Evolutionary conservation across 139 green algal genomes (phyloP), one percentile per base, ranked within the genome.

Genomic region (Edaphochlamys debaryana): DNA sequence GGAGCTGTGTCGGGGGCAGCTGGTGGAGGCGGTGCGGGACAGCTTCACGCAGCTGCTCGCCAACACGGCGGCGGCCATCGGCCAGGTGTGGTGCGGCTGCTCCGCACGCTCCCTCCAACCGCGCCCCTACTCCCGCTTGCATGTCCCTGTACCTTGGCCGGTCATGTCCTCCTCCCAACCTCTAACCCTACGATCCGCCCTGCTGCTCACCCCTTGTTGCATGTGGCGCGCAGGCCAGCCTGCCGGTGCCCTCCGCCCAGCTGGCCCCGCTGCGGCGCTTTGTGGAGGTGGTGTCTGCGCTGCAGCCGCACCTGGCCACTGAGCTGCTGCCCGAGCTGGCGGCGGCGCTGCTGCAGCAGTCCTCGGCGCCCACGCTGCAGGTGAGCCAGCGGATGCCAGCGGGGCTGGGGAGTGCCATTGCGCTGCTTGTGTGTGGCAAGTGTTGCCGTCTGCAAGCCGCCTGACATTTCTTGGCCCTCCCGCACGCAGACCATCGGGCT

Each of bases 301-400:
- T 82, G 60, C 45, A 73, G 45, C 76, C 76, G 6, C 62, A 73
- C 6, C 63, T 82, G 60, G 64, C 23, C 42, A 41, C 76, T 3
- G 76, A 82, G 76, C 76, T 82, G 63, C 42, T 73, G 32, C 62
- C 76, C 0, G 76, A 82, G 63, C 42, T 82, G 40, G 76, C 34
- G 4, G 32, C 42, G 6, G 34, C 73, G 76, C 32, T 73, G 76
- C 42, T 82, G 62, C 76, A 82, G 32, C 76, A 82, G 76, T 27
- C 62, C 0, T 3, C 42, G 0, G 63, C 76, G 30, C 76, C 76
- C 27, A 82, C 76, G 25, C 62, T 82, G 30, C 76, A 82, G 76
- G 76, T 82, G 23, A 9, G 45, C 11, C 45, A n/a, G n/a, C n/a
- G n/a, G n/a, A n/a, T n/a, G n/a, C n/a, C n/a, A n/a, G n/a, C n/a